phyloP scores from a whole-genome alignment of 2,329 filamentous ascomycete genomes.

The Dryadomyces quercivorus region DNA sequence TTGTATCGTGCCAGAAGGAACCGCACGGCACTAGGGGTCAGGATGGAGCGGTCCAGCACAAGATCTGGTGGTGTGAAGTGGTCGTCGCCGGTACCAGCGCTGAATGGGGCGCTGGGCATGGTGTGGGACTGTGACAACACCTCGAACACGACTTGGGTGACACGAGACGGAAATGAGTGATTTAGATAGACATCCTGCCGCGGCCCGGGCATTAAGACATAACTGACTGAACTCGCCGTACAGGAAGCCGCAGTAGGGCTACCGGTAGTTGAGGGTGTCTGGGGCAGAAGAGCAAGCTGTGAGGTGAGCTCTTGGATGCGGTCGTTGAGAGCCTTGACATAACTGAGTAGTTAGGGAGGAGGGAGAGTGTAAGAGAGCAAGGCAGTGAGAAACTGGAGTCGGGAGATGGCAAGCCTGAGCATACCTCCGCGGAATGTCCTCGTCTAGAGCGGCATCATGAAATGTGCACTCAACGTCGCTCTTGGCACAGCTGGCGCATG shows the following conservation, averaged over 20 bases:
- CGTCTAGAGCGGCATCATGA: slow-evolving; percentile 1
- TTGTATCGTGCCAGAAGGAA: slow-evolving; percentile 1
- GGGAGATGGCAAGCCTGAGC: too few relatives aligned
- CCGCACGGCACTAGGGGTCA: slow-evolving; percentile 1
- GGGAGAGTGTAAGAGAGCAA: background rate
- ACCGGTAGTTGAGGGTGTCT: background rate
- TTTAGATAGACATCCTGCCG: slow-evolving; percentile 1
- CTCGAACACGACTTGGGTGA: background rate
- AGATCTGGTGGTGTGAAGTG: background rate
- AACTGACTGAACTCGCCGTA: background rate
- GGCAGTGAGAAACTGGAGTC: too few relatives aligned
- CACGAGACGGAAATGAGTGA: background rate
- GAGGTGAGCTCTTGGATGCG: slow-evolving; percentile 1
- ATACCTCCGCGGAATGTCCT: slow-evolving; percentile 3
- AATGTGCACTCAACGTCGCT: slow-evolving; percentile 3
- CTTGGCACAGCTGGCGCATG: slow-evolving; percentile 2
- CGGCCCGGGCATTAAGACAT: background rate
- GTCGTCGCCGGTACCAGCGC: background rate
- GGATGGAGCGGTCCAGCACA: background rate
- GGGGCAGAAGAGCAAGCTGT: background rate
- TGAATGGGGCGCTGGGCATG: background rate
- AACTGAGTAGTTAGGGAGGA: background rate
- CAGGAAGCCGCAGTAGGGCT: background rate
- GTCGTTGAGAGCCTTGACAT: slow-evolving; percentile 1
- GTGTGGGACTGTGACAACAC: background rate